Conservation (phyloP, 1,139 yeast genomes). For the Sugiyamaella grinbergsii region DNA sequence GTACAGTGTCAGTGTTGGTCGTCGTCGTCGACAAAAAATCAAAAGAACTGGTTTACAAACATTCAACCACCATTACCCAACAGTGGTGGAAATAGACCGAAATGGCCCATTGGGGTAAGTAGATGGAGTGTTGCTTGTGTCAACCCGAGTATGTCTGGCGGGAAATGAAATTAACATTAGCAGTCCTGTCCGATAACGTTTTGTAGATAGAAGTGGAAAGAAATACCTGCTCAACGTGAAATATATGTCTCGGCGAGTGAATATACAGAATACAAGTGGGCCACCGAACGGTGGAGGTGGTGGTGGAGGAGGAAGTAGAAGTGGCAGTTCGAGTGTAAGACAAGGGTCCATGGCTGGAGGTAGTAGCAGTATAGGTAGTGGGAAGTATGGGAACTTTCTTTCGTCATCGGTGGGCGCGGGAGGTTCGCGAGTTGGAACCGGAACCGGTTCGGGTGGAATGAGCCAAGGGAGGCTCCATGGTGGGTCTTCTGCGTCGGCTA, state of each 20-base stretch:
- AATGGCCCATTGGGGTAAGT: constrained; percentile 8
- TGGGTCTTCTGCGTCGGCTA: constrained; percentile 15
- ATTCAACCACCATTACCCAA: not conserved
- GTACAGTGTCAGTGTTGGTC: too few species aligned
- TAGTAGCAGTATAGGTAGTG: not conserved
- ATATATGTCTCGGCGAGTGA: constrained; percentile 11
- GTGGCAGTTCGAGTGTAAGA: too few species aligned
- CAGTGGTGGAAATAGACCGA: not conserved
- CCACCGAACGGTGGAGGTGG: constrained; percentile 6
- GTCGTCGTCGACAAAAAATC: too few species aligned
- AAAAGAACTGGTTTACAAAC: too few species aligned
- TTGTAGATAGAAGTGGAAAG: not conserved
- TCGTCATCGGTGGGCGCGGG: not conserved
- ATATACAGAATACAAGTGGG: constrained; percentile 12
- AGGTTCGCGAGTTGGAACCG: not conserved
- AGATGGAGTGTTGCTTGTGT: too few species aligned
- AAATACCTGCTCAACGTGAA: too few species aligned
- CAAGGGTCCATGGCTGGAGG: not conserved
- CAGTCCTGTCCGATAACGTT: not conserved
- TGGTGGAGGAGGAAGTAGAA: too few species aligned
- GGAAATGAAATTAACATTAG: not conserved
- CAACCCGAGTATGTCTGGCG: not conserved
- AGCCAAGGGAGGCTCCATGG: constrained; percentile 6
- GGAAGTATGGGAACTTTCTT: constrained; percentile 12
- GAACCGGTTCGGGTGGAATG: not conserved